Evolutionary conservation across 345 rosid species (phyloP).

Genomic region (Psidium friedrichsthalianum): DNA sequence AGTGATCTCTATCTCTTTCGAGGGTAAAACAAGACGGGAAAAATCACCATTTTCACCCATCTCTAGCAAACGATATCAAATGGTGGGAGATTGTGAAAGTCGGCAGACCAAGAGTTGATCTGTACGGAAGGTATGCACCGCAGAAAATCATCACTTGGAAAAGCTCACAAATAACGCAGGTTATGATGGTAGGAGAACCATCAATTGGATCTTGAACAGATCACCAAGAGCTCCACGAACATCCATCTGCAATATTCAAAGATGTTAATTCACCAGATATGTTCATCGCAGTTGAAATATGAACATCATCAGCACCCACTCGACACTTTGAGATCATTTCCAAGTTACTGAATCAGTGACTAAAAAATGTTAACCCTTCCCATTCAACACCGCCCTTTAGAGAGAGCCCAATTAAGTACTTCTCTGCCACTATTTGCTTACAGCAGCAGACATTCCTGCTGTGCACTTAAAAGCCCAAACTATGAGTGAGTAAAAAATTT

Average conservation of each 20-base stretch:
- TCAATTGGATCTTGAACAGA: slow-evolving; percentile 78
- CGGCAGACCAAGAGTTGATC: neutral
- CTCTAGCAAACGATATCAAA: neutral
- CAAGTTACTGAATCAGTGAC: neutral
- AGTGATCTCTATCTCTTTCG: neutral
- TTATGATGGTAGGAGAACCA: slow-evolving; percentile 48
- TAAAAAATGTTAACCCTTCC: neutral
- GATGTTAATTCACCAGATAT: neutral
- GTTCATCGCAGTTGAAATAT: neutral
- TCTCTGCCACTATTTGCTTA: neutral
- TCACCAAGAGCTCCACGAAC: slow-evolving; percentile 85
- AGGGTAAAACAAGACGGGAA: neutral
- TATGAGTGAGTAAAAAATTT: neutral
- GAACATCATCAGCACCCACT: neutral
- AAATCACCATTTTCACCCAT: neutral
- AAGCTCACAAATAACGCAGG: neutral
- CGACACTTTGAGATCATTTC: neutral
- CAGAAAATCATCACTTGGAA: neutral
- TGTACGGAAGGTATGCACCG: neutral
- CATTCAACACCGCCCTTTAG: neutral
- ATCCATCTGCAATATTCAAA: slow-evolving; percentile 53
- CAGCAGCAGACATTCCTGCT: neutral
- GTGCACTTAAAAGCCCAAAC: neutral
- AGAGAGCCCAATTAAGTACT: neutral
- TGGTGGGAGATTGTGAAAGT: neutral